Base-by-base conservation (phyloP, 805 yeast genomes). In the Lipomyces japonicus region DNA sequence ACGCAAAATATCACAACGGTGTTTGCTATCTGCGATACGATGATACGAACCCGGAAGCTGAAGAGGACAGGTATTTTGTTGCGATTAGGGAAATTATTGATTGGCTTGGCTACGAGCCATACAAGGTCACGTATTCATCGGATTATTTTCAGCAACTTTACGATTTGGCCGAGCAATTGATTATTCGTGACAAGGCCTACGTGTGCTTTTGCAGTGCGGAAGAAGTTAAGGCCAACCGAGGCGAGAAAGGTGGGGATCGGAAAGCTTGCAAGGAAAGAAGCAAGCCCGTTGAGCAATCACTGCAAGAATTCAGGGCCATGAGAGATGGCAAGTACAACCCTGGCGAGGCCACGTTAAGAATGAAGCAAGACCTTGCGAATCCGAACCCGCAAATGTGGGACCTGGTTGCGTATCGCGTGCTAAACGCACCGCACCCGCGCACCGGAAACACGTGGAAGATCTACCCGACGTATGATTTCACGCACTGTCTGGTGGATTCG, bases 341-440 rank as follows among this genome's bases (percentile, higher is more conserved):
- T 37, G 97, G 97, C 59, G 86, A 87, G 69, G 97, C 96, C 26
- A 88, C 89, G 9, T 76, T 93, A 66, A 84, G 99, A 72, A 93
- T 93, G 97, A 91, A 91, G 68, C 96, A 88, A 75, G 96, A 93
- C 64, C 73, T 93, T 57, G 66, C 69, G 6, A 85, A 93, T 16
- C 95, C 96, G 57, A 86, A 87, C 57, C 99, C 99, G 16, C 98
- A 93, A 73, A 93, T 93, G 98, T 93, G 99, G 99, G 99, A 93
- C 71, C 77, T 93, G 58, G 93, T 93, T 55, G 98, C 98, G 10
- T 93, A 93, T 72, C 80, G 99, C 68, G 96, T 93, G 2, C 75
- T 93, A 62, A 78, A 91, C 61, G 89, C 95, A 12, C 80, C 89
- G 30, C 98, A 93, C 71, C 95, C 91, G 71, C 83, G 97, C 72